A percentile compares a stretch with the other conserved stretches of the same genome.
phyloP scores from a whole-genome alignment of 2,329 filamentous ascomycete genomes.

The Diaporthe sp. region DNA sequence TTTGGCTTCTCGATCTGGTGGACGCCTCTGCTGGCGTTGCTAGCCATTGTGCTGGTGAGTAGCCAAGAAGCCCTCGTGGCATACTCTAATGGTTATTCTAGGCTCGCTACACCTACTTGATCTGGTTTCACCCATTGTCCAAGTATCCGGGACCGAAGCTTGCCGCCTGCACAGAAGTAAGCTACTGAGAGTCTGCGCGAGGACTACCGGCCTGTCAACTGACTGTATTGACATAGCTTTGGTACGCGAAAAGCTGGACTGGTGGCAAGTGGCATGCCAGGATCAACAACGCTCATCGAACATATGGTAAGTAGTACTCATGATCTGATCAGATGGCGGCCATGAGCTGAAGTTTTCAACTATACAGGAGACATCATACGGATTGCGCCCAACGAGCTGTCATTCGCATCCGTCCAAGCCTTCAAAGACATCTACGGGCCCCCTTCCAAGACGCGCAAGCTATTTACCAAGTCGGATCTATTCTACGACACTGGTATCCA shows the following conservation, averaged over 20 bases:
- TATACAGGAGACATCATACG: constrained; percentile 41
- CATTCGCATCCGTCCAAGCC: constrained; percentile 39
- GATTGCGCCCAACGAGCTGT: constrained; percentile 45
- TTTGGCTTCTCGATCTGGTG: constrained; percentile 16
- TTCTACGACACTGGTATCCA: constrained; percentile 43
- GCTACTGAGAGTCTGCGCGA: neutral
- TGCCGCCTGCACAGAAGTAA: constrained; percentile 44
- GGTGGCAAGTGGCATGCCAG: constrained; percentile 36
- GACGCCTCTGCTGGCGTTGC: neutral
- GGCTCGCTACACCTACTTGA: constrained; percentile 12
- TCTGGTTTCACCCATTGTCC: constrained; percentile 44
- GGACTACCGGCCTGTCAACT: neutral
- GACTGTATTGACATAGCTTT: constrained; percentile 34
- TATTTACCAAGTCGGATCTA: constrained; percentile 42
- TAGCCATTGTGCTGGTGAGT: neutral
- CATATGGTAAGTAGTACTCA: constrained; percentile 35
- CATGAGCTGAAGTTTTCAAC: neutral
- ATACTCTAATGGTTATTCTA: constrained; percentile 8
- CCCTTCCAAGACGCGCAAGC: constrained; percentile 43
- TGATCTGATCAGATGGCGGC: no score
- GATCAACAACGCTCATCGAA: constrained; percentile 39
- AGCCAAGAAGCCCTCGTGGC: neutral
- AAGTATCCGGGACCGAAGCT: constrained; percentile 44
- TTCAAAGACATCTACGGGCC: constrained; percentile 43
- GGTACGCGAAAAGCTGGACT: constrained; percentile 40